Conservation (phyloP, 257 asterid species). For the Salvia splendens region DNA sequence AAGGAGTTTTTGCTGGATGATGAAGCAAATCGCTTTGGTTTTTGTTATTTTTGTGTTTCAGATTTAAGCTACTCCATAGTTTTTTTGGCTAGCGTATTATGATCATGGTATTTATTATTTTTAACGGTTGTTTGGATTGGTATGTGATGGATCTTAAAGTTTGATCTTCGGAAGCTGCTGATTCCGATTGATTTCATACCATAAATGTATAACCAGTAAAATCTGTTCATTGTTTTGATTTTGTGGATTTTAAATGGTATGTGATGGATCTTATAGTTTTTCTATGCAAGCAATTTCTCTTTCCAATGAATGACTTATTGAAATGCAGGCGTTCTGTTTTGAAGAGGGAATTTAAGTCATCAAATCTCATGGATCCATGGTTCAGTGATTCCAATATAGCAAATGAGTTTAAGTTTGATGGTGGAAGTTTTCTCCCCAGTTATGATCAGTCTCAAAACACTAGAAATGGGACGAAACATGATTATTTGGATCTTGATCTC, state of each 20-base stretch:
- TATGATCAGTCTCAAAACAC: slow-evolving; percentile 48
- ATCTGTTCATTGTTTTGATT: slow-evolving; percentile 4
- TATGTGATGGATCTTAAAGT: neutral
- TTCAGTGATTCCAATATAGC: slow-evolving; percentile 36
- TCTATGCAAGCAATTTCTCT: neutral
- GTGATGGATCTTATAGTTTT: neutral
- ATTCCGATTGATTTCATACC: slow-evolving; percentile 5
- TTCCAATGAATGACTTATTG: slow-evolving; percentile 23
- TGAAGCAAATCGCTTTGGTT: neutral
- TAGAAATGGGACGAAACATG: slow-evolving; percentile 41
- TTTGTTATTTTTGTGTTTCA: neutral
- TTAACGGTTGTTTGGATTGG: neutral
- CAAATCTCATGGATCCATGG: slow-evolving; percentile 57
- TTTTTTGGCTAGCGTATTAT: neutral
- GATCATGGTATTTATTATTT: slow-evolving; percentile 9
- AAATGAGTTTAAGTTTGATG: slow-evolving; percentile 43
- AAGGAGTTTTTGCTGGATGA: neutral
- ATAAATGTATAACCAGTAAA: neutral
- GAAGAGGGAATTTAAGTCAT: slow-evolving; percentile 28
- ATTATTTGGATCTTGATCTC: slow-evolving; percentile 44
- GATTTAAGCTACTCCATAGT: neutral
- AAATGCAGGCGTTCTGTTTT: slow-evolving; percentile 23
- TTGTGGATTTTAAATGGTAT: neutral
- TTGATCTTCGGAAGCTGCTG: neutral
- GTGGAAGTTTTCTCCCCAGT: slow-evolving; percentile 40